Evolutionary conservation across 768 basidiomycete species (phyloP), one percentile per base, ranked within the genome.

Genomic region (Boletus subparvulus): DNA sequence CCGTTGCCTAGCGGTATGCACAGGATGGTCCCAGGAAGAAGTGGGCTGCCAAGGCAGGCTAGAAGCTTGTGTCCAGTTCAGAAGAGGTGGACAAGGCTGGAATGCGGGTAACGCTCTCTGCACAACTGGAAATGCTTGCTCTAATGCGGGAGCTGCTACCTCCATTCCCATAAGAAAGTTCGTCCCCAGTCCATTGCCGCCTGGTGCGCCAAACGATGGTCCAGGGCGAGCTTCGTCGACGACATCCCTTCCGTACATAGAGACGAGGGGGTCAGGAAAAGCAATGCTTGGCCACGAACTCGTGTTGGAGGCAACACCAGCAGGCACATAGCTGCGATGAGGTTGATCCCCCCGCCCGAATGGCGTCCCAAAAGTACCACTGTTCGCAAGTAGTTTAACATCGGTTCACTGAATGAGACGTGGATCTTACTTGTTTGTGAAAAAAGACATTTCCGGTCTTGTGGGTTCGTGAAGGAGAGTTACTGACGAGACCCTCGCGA

Each of bases 371-470:
- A 26, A 50, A 13, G 44, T 8, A 40, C 19, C 24, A 13, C 52
- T 65, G 47, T 47, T 30, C 9, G 21, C 26, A 14, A 54, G 45
- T 26, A 10, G 39, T 26, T 55, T 8, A 55, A 32, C 4, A 32
- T 12, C n/a, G 2, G 19, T 26, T 6, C 40, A 4, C 17, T 8
- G n/a, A 39, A 7, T 1, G 35, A 43, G 37, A 54, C 2, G 11
- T 30, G 10, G 13, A 28, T 26, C 56, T 59, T 46, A 69, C 65
- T 48, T 55, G 52, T 52, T 36, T 28, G 36, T 33, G 44, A 21
- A 40, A 9, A 33, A 47, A 41, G 50, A 47, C 65, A 65, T 68
- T 30, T 33, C 2, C 9, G 13, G 16, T 4, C 26, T 41, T 1
- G 47, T 21, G 33, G 28, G 19, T 32, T 42, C 11, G 58, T 52